Conservation (phyloP, 2,329 filamentous ascomycete species). For the Penicillium sp. region DNA sequence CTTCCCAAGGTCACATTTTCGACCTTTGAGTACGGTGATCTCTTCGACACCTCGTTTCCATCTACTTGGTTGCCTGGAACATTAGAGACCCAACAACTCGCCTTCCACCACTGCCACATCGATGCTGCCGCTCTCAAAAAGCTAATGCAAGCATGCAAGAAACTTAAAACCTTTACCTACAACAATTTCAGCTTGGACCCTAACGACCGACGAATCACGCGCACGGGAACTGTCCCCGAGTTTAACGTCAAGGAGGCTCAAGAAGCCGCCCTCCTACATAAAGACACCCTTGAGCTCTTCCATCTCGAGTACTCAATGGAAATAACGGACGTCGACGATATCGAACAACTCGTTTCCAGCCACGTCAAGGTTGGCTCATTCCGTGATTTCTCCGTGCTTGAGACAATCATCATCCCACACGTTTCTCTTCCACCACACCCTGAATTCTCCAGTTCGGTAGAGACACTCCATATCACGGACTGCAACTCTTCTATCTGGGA, state of each 20-base stretch:
- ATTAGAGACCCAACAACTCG: neutral
- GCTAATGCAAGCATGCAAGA: conserved; percentile 7
- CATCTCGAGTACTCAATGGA: conserved; percentile 13
- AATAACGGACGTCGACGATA: neutral
- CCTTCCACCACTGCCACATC: conserved; percentile 2
- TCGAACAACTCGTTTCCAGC: conserved; percentile 5
- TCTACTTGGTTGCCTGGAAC: conserved; percentile 3
- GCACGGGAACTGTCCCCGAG: neutral
- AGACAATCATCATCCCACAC: conserved; percentile 18
- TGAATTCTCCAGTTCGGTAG: conserved; percentile 18
- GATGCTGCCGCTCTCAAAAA: conserved; percentile 3
- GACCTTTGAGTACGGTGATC: conserved; percentile 17
- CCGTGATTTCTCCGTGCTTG: conserved; percentile 22
- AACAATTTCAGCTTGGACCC: conserved; percentile 11
- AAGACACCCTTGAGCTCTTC: conserved; percentile 19
- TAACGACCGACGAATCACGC: neutral
- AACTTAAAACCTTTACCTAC: conserved; percentile 13
- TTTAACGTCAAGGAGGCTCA: conserved; percentile 19
- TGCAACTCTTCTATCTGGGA: conserved; percentile 25
- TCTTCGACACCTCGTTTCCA: conserved; percentile 11
- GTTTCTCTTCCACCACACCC: conserved; percentile 24
- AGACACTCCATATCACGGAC: conserved; percentile 20
- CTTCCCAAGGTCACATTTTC: conserved; percentile 8
- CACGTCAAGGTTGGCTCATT: conserved; percentile 21
- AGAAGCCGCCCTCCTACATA: conserved; percentile 21